Conservation (phyloP, 75 land plant genomes). For the Pinus taeda region DNA sequence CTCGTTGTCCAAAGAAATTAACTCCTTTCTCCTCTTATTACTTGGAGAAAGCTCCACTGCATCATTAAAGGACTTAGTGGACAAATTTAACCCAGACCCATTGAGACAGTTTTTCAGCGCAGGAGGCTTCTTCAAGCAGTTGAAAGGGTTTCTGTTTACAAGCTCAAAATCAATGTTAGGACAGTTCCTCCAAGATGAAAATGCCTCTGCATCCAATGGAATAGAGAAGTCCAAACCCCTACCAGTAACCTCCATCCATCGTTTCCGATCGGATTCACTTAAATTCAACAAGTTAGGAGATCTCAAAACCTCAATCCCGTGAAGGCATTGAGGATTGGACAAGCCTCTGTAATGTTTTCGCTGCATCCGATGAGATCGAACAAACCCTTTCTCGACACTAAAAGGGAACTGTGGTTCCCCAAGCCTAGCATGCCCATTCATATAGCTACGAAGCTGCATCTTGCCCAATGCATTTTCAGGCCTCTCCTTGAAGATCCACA, state of each 20-base stretch:
- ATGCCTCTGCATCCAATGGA: constrained; percentile 16
- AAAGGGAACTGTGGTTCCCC: constrained; percentile 23
- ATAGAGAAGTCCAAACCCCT: constrained; percentile 18
- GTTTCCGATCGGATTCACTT: constrained; percentile 16
- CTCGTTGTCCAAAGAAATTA: constrained; percentile 46
- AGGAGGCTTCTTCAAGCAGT: constrained; percentile 4
- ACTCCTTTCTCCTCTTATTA: constrained; percentile 55
- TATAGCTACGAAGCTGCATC: constrained; percentile 23
- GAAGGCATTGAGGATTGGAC: constrained; percentile 21
- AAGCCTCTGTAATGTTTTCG: constrained; percentile 20
- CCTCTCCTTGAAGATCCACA: constrained; percentile 25
- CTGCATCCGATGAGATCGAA: constrained; percentile 19
- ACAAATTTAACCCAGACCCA: constrained; percentile 64
- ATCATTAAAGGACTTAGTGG: constrained; percentile 55
- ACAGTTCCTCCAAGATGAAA: constrained; percentile 8
- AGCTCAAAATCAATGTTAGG: constrained; percentile 8
- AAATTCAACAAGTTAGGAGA: constrained; percentile 13
- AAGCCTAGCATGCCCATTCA: constrained; percentile 22
- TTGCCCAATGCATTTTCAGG: constrained; percentile 23
- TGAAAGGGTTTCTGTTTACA: constrained; percentile 20
- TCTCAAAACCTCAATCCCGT: constrained; percentile 19
- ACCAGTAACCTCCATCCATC: constrained; percentile 18
- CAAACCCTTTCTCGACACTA: constrained; percentile 20
- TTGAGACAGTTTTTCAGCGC: constrained; percentile 35
- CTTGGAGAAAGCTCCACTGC: constrained; percentile 39